phyloP scores from a whole-genome alignment of 192 early-diverging fungal genomes.

The Coemansia sp. region DNA sequence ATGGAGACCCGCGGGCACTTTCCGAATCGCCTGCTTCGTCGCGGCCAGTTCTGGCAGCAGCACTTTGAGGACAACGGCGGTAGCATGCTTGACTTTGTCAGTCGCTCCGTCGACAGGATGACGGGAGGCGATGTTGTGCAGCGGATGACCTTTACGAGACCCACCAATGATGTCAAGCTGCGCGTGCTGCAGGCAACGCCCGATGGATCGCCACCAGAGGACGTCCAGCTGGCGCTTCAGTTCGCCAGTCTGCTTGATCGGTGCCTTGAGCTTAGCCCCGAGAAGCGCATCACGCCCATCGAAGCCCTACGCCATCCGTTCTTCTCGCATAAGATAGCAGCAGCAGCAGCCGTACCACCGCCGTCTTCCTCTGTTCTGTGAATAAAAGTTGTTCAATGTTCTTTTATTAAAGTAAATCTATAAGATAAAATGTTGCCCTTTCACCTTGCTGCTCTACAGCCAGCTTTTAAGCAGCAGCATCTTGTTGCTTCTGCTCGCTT shows the following conservation, averaged over 20 bases:
- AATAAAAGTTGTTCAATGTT: too few relatives aligned
- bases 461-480: neutral
- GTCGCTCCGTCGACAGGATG: slow-evolving; percentile 54
- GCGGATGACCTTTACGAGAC: slow-evolving; percentile 65
- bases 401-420: neutral
- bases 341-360: too few relatives aligned
- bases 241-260: slow-evolving; percentile 89
- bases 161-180: slow-evolving; percentile 68
- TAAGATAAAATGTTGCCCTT: too few relatives aligned
- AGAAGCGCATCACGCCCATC: slow-evolving; percentile 79
- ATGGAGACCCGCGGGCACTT: slow-evolving; percentile 94
- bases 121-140: slow-evolving; percentile 69
- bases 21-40: slow-evolving; percentile 77
- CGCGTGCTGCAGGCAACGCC: slow-evolving; percentile 63
- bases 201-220: slow-evolving; percentile 26
- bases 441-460: neutral
- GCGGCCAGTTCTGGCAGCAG: slow-evolving; percentile 76
- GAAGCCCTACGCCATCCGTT: slow-evolving; percentile 92
- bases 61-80: slow-evolving; percentile 83
- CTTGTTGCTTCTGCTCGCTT: neutral
- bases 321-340: slow-evolving; percentile 34
- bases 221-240: slow-evolving; percentile 54
- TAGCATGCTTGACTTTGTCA: slow-evolving; percentile 41
- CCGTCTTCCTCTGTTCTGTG: too few relatives aligned
- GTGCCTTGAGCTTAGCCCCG: slow-evolving; percentile 79